Evolutionary conservation across 768 basidiomycete species (phyloP).

Genomic region (Asterophora lycoperdoides): DNA sequence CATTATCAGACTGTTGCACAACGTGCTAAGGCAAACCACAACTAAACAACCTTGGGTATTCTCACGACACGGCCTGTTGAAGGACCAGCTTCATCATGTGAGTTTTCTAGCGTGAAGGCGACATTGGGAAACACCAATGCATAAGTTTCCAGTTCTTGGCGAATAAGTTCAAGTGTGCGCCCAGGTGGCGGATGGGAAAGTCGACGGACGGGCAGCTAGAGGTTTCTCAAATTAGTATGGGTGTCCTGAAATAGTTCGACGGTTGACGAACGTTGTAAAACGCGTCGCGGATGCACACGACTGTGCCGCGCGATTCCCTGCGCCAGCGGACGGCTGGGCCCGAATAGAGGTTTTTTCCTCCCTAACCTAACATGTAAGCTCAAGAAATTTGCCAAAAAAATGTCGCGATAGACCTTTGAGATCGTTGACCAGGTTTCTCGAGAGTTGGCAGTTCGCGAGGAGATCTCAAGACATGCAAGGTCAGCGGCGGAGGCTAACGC

Average conservation of each 20-base stretch:
- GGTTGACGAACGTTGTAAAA: conserved; percentile 72
- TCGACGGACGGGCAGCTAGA: conserved; percentile 77
- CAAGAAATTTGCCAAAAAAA: neutral
- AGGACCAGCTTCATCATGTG: conserved; percentile 31
- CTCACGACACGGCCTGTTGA: conserved; percentile 47
- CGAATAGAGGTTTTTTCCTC: conserved; percentile 59
- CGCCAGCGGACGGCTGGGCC: conserved; percentile 77
- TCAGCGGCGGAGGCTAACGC: conserved; percentile 84
- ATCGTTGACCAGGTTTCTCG: conserved; percentile 73
- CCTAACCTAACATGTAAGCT: conserved; percentile 36
- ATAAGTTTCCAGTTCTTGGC: conserved; percentile 66
- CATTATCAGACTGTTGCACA: neutral
- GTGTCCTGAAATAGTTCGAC: neutral
- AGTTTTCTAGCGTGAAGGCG: conserved; percentile 63
- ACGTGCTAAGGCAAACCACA: neutral
- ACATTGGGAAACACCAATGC: conserved; percentile 72
- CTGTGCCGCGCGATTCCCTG: conserved; percentile 71
- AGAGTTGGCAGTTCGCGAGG: conserved; percentile 63
- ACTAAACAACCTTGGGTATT: conserved; percentile 57
- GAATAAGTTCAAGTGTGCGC: conserved; percentile 62
- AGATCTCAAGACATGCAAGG: conserved; percentile 76
- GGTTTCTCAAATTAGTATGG: conserved; percentile 1
- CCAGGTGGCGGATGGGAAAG: conserved; percentile 58
- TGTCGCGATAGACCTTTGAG: conserved; percentile 51
- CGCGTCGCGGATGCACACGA: conserved; percentile 79